Evolutionary conservation across 1,284 basidiomycete species (phyloP).

Genomic region (Puccinia novopanici): DNA sequence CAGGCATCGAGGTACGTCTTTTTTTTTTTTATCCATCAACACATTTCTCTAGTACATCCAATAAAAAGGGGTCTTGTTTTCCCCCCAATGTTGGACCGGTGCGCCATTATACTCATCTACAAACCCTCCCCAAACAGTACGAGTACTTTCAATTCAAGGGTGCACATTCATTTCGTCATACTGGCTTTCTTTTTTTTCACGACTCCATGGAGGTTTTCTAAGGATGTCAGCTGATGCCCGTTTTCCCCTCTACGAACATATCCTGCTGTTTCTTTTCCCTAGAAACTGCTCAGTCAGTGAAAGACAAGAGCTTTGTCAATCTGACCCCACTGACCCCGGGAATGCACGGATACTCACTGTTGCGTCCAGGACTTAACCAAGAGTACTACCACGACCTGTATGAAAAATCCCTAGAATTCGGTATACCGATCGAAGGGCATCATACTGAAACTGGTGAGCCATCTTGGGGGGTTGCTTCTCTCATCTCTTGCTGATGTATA

Average conservation of each 20-base stretch:
- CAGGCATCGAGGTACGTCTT: conserved; percentile 34
- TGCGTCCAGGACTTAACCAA: conserved; percentile 67
- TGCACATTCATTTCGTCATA: background rate
- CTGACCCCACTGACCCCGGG: conserved; percentile 82
- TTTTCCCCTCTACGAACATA: background rate
- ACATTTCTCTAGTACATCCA: background rate
- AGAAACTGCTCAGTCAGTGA: conserved; percentile 77
- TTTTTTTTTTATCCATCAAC: conserved; percentile 62
- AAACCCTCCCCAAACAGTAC: conserved; percentile 17
- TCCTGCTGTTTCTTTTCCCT: conserved; percentile 18
- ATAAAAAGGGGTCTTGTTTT: background rate
- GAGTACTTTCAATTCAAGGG: conserved; percentile 51
- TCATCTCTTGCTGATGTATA: conserved; percentile 58
- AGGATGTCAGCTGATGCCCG: background rate
- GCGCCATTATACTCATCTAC: background rate
- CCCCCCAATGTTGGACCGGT: background rate
- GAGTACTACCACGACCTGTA: conserved; percentile 88
- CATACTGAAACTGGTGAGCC: conserved; percentile 61
- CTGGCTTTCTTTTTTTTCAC: background rate
- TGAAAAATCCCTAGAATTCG: conserved; percentile 73
- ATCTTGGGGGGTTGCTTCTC: background rate
- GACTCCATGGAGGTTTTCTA: background rate
- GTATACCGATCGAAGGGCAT: conserved; percentile 83
- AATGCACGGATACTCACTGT: conserved; percentile 62
- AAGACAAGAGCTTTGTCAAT: conserved; percentile 74